Conservation (phyloP, 768 basidiomycete genomes). For the Phaeolepiota aurea region DNA sequence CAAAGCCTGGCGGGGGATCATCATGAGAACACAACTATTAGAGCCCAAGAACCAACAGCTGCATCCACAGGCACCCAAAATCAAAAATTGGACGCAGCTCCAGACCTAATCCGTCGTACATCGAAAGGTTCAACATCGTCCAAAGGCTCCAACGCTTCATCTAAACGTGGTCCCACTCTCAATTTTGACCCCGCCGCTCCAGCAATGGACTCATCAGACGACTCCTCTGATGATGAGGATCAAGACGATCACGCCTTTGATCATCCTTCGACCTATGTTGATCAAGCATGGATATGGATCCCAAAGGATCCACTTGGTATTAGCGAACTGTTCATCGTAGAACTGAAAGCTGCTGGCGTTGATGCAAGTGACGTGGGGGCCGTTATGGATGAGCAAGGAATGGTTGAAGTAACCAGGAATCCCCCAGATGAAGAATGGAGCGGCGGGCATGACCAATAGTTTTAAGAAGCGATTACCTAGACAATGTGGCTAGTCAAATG, state of each 20-base stretch:
- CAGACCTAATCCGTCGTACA: not conserved
- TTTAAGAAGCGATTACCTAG: no score
- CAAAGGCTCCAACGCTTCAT: slow-evolving; percentile 9
- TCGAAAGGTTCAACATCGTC: slow-evolving; percentile 10
- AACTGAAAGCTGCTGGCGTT: slow-evolving; percentile 29
- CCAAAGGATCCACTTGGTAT: slow-evolving; percentile 33
- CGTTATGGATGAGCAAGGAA: slow-evolving; percentile 31
- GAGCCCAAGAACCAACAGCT: no score
- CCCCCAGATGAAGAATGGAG: slow-evolving; percentile 37
- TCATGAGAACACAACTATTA: no score
- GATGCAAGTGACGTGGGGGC: slow-evolving; percentile 36
- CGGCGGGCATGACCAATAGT: slow-evolving; percentile 25
- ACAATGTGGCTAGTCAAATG: no score
- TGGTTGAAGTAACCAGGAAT: slow-evolving; percentile 35
- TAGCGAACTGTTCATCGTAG: slow-evolving; percentile 26
- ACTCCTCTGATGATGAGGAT: slow-evolving; percentile 22
- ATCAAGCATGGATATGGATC: slow-evolving; percentile 40
- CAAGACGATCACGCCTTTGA: slow-evolving; percentile 36
- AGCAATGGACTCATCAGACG: slow-evolving; percentile 16
- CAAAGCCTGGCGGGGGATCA: no score
- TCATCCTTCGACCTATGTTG: slow-evolving; percentile 37
- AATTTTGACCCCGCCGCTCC: slow-evolving; percentile 21
- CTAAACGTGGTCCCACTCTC: slow-evolving; percentile 10
- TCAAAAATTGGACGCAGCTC: no score
- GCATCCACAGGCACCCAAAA: no score